Conservation (phyloP, 2,329 filamentous ascomycete species). For the Colletotrichum sp. region DNA sequence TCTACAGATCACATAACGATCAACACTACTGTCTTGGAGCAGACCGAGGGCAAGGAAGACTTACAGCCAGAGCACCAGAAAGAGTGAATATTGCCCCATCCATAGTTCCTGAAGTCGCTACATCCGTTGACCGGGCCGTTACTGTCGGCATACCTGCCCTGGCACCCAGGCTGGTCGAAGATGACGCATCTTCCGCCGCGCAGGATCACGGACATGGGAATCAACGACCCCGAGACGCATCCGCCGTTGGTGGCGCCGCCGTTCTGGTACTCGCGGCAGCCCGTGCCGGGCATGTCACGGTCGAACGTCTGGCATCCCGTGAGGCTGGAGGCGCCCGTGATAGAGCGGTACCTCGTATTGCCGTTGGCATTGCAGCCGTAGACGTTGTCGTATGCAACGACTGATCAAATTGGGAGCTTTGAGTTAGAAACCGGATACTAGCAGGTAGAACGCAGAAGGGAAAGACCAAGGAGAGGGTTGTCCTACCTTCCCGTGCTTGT, state of each 20-base stretch:
- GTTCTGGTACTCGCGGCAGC: not conserved
- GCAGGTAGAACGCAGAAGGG: not conserved
- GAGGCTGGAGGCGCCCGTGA: not conserved
- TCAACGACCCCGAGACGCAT: not conserved
- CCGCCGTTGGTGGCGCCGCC: not conserved
- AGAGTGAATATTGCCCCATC: not conserved
- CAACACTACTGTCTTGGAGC: accelerated
- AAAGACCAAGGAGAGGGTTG: not conserved
- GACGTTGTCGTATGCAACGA: not conserved
- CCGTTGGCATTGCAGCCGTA: not conserved
- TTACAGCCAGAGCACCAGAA: not conserved
- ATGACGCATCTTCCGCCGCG: not conserved
- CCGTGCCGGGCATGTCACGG: not conserved
- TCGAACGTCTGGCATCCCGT: not conserved
- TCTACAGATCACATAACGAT: not conserved
- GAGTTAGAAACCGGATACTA: too few relatives aligned
- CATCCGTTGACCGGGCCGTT: not conserved
- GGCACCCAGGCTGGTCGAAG: not conserved
- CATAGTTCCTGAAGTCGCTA: not conserved
- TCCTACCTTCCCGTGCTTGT: not conserved
- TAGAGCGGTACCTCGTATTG: not conserved
- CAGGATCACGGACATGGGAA: not conserved
- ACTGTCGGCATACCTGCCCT: not conserved
- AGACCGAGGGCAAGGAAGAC: not conserved
- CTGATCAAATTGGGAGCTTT: not conserved